These are phyloP conservation scores for Paratrypanosoma confusum DNA, from an alignment of 208 protist species.

Conservation along the genomic window DNA sequence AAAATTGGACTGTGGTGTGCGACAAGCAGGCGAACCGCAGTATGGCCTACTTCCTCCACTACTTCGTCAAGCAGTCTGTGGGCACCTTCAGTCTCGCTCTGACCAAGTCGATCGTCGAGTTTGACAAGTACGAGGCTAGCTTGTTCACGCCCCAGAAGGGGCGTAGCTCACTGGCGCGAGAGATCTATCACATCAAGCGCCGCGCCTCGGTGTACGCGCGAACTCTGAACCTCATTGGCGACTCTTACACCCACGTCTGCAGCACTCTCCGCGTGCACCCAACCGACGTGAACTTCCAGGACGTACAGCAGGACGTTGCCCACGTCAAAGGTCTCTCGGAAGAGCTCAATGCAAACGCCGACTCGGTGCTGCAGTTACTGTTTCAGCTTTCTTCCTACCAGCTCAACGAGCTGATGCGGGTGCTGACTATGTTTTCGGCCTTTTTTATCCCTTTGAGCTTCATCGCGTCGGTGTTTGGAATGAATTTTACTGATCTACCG, in stretches of 20 bases:
- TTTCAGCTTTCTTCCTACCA: constrained; percentile 78
- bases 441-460: constrained; percentile 83
- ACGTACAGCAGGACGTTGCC: constrained; percentile 57
- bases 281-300: constrained; percentile 48
- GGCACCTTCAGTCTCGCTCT: constrained; percentile 48
- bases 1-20: constrained; percentile 34
- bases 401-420: constrained; percentile 78
- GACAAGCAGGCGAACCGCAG: constrained; percentile 29
- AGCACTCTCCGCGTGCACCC: constrained; percentile 24
- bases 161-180: constrained; percentile 38
- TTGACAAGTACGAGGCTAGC: constrained; percentile 57
- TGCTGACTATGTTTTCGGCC: constrained; percentile 75
- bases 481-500: constrained; percentile 76
- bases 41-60: constrained; percentile 66
- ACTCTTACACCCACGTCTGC: constrained; percentile 52
- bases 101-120: constrained; percentile 55
- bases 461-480: constrained; percentile 71
- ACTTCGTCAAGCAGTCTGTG: constrained; percentile 55
- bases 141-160: constrained; percentile 39
- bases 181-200: constrained; percentile 79
- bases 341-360: constrained; percentile 56
- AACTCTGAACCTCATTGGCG: constrained; percentile 49
- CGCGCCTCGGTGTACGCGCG: constrained; percentile 61
- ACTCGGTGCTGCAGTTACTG: constrained; percentile 61
- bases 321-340: constrained; percentile 60